These are phyloP conservation scores for Pulveroboletus sp. DNA, from an alignment of 768 basidiomycete species.

Conservation along the genomic window DNA sequence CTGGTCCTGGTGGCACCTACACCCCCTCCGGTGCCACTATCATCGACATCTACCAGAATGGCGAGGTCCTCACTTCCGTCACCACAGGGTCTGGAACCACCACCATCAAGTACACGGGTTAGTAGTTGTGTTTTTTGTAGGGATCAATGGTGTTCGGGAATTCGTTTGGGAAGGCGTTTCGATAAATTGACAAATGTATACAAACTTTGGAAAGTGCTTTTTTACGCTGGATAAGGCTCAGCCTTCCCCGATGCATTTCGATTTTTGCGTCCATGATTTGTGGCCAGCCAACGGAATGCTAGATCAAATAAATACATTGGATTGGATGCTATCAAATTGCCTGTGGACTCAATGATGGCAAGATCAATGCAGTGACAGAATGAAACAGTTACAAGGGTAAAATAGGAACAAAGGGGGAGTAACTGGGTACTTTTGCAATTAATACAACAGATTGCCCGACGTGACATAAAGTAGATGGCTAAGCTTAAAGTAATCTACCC, in stretches of 20 bases:
- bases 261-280: no score
- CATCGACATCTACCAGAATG: conserved; percentile 11
- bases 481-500: conserved; percentile 5
- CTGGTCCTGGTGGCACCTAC: conserved; percentile 1
- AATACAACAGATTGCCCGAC: neutral
- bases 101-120: conserved; percentile 4
- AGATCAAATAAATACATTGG: neutral
- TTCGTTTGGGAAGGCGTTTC: no score
- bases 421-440: conserved; percentile 7
- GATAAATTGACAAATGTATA: no score
- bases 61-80: conserved; percentile 9
- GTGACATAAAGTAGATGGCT: neutral
- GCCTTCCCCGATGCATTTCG: no score
- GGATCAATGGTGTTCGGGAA: neutral
- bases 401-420: neutral
- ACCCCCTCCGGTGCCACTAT: conserved; percentile 9
- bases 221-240: no score
- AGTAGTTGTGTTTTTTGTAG: neutral
- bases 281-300: neutral
- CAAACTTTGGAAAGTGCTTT: no score
- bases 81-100: neutral
- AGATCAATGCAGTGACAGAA: neutral
- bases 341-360: neutral
- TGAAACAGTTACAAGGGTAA: conserved; percentile 4
- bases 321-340: neutral